These are phyloP conservation scores for Akanthomyces muscarius DNA, from an alignment of 2,329 filamentous ascomycete species.

Conservation along the genomic window DNA sequence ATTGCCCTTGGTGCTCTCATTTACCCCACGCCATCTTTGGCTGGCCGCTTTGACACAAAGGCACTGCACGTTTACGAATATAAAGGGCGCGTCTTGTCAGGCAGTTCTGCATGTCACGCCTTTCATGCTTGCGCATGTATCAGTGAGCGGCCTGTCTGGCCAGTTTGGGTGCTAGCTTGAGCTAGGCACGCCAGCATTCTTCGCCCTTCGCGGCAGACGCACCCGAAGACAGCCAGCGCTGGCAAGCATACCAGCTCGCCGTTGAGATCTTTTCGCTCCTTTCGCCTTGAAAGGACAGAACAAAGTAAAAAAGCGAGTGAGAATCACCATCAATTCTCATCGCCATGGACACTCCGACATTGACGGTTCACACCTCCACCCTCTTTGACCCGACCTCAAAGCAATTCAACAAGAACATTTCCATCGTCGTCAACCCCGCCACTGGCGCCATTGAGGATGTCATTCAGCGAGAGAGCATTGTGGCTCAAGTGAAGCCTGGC, in stretches of 20 bases:
- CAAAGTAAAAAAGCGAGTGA: not conserved
- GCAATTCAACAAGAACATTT: conserved; percentile 36
- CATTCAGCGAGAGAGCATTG: conserved; percentile 25
- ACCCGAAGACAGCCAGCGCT: not conserved
- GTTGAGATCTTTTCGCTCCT: no score
- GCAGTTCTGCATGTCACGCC: not conserved
- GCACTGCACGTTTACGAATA: not conserved
- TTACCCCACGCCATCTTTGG: not conserved
- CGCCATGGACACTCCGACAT: conserved; percentile 11
- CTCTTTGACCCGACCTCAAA: conserved; percentile 45
- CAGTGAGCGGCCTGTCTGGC: not conserved
- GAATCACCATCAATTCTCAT: not conserved
- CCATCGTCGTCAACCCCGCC: conserved; percentile 37
- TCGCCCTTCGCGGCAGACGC: not conserved
- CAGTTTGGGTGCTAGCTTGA: not conserved
- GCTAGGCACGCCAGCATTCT: not conserved
- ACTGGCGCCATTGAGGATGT: conserved; percentile 39
- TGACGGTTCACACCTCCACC: conserved; percentile 41
- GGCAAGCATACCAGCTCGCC: not conserved
- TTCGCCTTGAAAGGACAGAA: not conserved
- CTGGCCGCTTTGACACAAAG: not conserved
- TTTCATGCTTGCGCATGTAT: not conserved
- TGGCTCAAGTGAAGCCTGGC: conserved; percentile 26
- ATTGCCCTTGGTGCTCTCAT: not conserved
- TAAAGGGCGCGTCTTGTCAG: not conserved